These are phyloP conservation scores for Naganishia antarctica DNA, from an alignment of 768 basidiomycete species.

Conservation along the genomic window DNA sequence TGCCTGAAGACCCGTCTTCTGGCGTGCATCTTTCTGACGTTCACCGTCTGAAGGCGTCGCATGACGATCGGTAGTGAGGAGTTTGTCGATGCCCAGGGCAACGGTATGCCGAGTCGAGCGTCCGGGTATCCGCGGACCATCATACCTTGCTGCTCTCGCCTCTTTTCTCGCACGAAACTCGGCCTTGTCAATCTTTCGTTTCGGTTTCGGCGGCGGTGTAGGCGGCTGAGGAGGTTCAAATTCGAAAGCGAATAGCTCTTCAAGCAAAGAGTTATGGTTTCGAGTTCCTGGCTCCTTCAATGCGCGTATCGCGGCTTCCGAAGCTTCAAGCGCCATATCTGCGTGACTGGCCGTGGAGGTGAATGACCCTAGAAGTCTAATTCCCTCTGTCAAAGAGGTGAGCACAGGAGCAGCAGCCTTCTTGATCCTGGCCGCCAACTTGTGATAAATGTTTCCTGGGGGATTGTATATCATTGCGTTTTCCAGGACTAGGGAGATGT, in stretches of 20 bases:
- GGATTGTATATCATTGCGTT: slow-evolving; percentile 87
- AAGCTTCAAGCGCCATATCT: slow-evolving; percentile 7
- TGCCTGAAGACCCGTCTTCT: too few species aligned
- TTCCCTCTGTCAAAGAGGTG: slow-evolving; percentile 21
- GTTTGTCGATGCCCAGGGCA: slow-evolving; percentile 5
- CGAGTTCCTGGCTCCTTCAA: not conserved
- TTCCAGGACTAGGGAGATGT: slow-evolving; percentile 77
- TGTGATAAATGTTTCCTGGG: slow-evolving; percentile 64
- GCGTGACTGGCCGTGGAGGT: slow-evolving; percentile 43
- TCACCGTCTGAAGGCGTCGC: not conserved
- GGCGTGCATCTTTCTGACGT: not conserved
- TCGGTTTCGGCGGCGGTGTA: slow-evolving; percentile 56
- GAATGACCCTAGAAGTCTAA: slow-evolving; percentile 74
- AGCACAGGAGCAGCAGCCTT: slow-evolving; percentile 42
- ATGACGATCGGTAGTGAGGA: not conserved
- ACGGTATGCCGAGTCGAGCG: slow-evolving; percentile 19
- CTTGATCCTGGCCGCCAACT: slow-evolving; percentile 64
- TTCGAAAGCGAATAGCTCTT: slow-evolving; percentile 66
- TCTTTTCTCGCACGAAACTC: slow-evolving; percentile 30
- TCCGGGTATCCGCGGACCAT: slow-evolving; percentile 13
- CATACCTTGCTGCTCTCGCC: slow-evolving; percentile 31
- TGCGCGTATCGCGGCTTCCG: not conserved
- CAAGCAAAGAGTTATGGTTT: slow-evolving; percentile 45
- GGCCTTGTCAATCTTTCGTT: slow-evolving; percentile 19
- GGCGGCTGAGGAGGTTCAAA: slow-evolving; percentile 61